Base-by-base conservation (phyloP, 1,284 basidiomycete species). In the Rhodotorula sp. region DNA sequence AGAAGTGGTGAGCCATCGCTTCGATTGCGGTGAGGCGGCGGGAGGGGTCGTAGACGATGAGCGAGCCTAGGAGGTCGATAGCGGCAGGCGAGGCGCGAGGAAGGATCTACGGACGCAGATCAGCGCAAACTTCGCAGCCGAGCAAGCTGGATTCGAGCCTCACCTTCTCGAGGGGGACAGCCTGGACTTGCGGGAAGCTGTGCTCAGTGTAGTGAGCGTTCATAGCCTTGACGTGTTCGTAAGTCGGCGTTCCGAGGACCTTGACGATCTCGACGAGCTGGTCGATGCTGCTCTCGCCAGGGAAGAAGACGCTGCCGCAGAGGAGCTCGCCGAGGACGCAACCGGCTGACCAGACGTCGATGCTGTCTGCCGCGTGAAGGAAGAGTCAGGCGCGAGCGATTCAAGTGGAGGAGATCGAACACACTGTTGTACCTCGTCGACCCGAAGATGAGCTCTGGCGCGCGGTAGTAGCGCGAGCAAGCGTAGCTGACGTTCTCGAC, bases 241-340 rank as follows among this genome's bases (percentile, higher is more conserved):
- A 8, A 1, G 94, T 94, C 0, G 95, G 95, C 30, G 96, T 99
- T 22, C 95, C 95, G 72, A 99, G 87, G 49, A 99, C 93, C 83
- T 99, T 99, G 89, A 99, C 99, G 79, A 99, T 99, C 84, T 99
- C 95, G 59, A 99, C 95, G 77, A 99, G 82, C 84, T 99, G 96
- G 82, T 99, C 96, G 79, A 99, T 97, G 20, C 51, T 61, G 78
- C 91, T 94, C 84, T 97, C 94, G 72, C 95, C 95, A 2, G 96
- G 94, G 87, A 99, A 99, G 70, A 99, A 86, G 27, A 95, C 95
- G 79, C 96, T 92, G 29, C 96, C 95, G 68, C 95, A 85, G 91
- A 99, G 97, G 79, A 99, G 82, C 85, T 99, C 95, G 44, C 95
- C 95, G 93, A 99, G 97, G 72, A 99, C 94, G 83, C 96, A 99